Evolutionary conservation across 306 rosid species (phyloP).

Genomic region (Cucurbita pepo): DNA sequence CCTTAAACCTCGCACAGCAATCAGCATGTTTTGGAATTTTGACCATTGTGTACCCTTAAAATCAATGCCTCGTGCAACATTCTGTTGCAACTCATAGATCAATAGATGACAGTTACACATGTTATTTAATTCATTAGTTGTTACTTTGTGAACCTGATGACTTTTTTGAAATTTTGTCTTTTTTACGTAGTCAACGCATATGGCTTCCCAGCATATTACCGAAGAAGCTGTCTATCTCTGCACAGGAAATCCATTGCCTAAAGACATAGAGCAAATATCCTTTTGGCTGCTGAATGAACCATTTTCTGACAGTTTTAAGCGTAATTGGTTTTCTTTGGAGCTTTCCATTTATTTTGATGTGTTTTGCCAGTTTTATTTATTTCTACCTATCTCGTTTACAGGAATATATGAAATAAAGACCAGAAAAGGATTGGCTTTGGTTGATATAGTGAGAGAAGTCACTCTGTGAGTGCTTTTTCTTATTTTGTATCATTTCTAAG

Average conservation of each 20-base stretch:
- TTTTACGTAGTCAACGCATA: slow-evolving; percentile 70
- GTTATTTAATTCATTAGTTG: neutral
- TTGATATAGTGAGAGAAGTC: slow-evolving; percentile 96
- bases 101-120: neutral
- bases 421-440: slow-evolving; percentile 74
- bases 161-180: neutral
- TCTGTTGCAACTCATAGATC: neutral
- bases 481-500: neutral
- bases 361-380: neutral
- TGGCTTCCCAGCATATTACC: slow-evolving; percentile 89
- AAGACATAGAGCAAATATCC: slow-evolving; percentile 88
- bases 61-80: neutral
- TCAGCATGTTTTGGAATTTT: neutral
- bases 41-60: neutral
- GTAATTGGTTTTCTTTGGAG: slow-evolving; percentile 18
- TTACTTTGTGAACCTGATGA: neutral
- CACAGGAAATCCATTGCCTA: slow-evolving; percentile 98
- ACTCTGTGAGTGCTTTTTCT: slow-evolving; percentile 50
- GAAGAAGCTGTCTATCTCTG: slow-evolving; percentile 91
- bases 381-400: slow-evolving; percentile 1
- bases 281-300: slow-evolving; percentile 85
- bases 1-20: neutral
- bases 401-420: slow-evolving; percentile 65
- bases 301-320: slow-evolving; percentile 42
- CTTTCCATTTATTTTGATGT: neutral